A percentile compares a stretch with the other conserved stretches of the same genome.
These are phyloP conservation scores for Herpetospermum pedunculosum DNA, from an alignment of 306 rosid species.

Conservation along the genomic window DNA sequence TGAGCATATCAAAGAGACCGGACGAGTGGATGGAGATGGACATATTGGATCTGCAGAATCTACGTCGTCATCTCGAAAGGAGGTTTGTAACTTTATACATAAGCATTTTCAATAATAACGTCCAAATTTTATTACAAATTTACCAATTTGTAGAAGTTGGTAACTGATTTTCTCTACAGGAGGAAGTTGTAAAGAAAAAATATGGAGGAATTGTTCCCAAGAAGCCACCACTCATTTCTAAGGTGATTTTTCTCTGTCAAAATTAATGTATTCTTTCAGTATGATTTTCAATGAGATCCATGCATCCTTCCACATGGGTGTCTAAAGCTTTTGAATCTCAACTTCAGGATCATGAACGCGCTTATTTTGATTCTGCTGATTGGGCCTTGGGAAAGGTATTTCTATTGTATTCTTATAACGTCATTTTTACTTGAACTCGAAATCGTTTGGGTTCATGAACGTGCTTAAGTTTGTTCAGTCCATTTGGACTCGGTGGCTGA, in stretches of 20 bases:
- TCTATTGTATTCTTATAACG: neutral
- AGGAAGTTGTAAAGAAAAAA: slow-evolving; percentile 65
- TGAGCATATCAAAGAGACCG: slow-evolving; percentile 7
- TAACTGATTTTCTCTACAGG: slow-evolving; percentile 29
- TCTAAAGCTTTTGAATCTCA: slow-evolving; percentile 16
- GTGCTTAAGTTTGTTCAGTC: no score
- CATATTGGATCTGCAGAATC: slow-evolving; percentile 2
- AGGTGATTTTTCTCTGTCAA: slow-evolving; percentile 28
- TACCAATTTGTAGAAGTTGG: neutral
- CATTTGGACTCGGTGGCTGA: no score
- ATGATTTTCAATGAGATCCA: neutral
- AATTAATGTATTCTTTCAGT: neutral
- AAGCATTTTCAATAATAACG: neutral
- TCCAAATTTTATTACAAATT: neutral
- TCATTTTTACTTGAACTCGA: neutral
- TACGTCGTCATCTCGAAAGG: slow-evolving; percentile 1
- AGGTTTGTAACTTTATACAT: neutral
- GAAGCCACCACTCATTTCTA: slow-evolving; percentile 83
- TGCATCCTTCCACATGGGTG: neutral
- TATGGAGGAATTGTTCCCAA: slow-evolving; percentile 87
- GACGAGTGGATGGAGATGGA: slow-evolving; percentile 1
- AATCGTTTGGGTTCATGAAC: no score
- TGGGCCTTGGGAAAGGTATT: slow-evolving; percentile 99
- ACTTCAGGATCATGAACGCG: slow-evolving; percentile 91
- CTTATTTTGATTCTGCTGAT: slow-evolving; percentile 95